Evolutionary conservation across 164 flowering plant genomes (phyloP).

Genomic region (Dillenia turbinata): DNA sequence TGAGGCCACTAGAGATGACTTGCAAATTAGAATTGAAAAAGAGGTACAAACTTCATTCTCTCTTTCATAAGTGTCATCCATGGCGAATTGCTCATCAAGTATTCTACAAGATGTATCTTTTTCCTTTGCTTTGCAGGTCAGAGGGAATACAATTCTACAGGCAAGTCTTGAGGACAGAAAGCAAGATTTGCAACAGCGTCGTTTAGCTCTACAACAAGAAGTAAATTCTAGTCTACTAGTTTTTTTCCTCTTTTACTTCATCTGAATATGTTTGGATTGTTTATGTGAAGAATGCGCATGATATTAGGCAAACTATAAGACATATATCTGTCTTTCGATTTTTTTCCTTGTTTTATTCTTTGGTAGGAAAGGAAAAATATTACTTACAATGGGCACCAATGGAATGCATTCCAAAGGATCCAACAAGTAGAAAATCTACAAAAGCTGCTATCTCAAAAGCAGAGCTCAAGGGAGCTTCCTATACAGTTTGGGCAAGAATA

Average conservation of each 20-base stretch:
- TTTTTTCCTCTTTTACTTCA: not conserved
- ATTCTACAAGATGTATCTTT: not conserved
- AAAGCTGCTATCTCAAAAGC: too few species aligned
- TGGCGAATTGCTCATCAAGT: not conserved
- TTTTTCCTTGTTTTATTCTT: too few species aligned
- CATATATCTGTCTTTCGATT: too few species aligned
- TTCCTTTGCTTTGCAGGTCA: constrained; percentile 33
- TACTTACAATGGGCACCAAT: too few species aligned
- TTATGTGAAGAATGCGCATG: too few species aligned
- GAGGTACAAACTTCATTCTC: constrained; percentile 47
- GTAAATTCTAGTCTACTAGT: constrained; percentile 28
- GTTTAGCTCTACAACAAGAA: constrained; percentile 79
- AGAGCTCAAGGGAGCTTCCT: too few species aligned
- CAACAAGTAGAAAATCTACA: too few species aligned
- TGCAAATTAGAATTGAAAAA: constrained; percentile 52
- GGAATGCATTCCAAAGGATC: too few species aligned
- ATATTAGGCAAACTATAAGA: too few species aligned
- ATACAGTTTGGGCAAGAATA: too few species aligned
- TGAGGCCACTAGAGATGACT: constrained; percentile 49
- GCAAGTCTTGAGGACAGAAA: constrained; percentile 55
- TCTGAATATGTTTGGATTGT: too few species aligned
- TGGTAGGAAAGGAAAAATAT: too few species aligned
- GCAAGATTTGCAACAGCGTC: constrained; percentile 62
- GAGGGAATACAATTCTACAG: constrained; percentile 53
- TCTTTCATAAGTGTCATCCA: not conserved